Base-by-base conservation (phyloP, 768 basidiomycete genomes). In the Lyophyllum shimeji region DNA sequence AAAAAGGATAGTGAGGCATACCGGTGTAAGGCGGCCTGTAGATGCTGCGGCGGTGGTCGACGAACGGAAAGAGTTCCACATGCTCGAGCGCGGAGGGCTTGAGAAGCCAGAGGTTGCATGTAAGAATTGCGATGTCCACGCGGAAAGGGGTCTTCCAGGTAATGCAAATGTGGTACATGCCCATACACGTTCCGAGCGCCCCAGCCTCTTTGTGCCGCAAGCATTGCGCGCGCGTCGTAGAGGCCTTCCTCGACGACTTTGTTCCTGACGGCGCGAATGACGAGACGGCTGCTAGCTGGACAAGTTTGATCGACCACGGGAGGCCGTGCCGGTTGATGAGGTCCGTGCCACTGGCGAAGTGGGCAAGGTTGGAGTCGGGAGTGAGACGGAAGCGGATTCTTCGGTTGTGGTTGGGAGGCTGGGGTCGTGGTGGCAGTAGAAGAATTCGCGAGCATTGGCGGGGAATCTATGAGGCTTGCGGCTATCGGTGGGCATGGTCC, bases 301-400 rank as follows among this genome's bases (percentile, higher is more conserved):
- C 8, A 8, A n/a, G n/a, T n/a, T 20, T 17, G 1, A 58, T 5
- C 13, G 52, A 34, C 57, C 57, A 58, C 3, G 52, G 29, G 0
- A 25, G 25, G 17, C 40, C 42, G 5, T 17, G 12, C 1, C 23
- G 21, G 4, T n/a, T 42, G 0, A 17, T 21, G 7, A 58, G 31
- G 25, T 58, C 57, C 7, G 23, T 20, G 3, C 46, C 52, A 11
- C 8, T 2, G 9, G 4, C 0, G 7, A 57, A 57, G 15, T 49
- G 34, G 6, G 31, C 7, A 0, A 17, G 13, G 29, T 57, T 40
- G 23, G 21, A 11, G 7, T 2, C 1, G 7, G 46, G 23, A 7
- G 52, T 45, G 17, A 58, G 5, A 39, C 57, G 51, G 40, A 58
- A 53, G 7, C 57, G 57, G 15, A 58, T 20, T 58, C 56, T 20